These are phyloP conservation scores for Euphorbia lathyris DNA, from an alignment of 345 rosid species.

Conservation along the genomic window DNA sequence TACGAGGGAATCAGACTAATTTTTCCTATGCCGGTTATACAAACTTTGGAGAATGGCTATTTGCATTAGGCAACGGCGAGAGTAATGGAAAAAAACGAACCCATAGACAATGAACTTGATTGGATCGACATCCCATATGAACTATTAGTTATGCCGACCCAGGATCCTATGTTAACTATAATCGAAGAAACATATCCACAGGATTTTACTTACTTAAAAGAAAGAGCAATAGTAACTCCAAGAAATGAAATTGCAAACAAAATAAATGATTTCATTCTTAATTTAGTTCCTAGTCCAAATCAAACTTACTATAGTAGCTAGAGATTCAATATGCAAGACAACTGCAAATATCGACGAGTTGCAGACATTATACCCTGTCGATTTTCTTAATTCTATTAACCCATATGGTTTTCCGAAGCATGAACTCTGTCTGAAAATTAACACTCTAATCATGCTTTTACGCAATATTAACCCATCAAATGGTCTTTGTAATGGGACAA, in stretches of 20 bases:
- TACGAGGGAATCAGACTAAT: neutral
- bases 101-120: neutral
- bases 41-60: neutral
- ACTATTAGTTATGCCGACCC: neutral
- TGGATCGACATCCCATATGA: neutral
- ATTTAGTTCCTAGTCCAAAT: too few species aligned
- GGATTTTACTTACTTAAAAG: neutral
- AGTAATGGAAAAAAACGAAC: rapidly evolving
- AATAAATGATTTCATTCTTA: too few species aligned
- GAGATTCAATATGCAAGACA: too few species aligned
- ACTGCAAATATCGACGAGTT: neutral
- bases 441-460: neutral
- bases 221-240: neutral
- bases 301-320: too few species aligned
- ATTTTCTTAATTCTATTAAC: too few species aligned
- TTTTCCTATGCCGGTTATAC: neutral
- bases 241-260: neutral
- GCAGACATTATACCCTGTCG: too few species aligned
- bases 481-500: neutral
- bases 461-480: neutral
- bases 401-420: too few species aligned
- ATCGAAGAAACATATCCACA: neutral
- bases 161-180: neutral
- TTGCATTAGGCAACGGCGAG: neutral
- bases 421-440: neutral